Base-by-base conservation (phyloP, 345 rosid genomes). In the Eucalyptus pauciflora region DNA sequence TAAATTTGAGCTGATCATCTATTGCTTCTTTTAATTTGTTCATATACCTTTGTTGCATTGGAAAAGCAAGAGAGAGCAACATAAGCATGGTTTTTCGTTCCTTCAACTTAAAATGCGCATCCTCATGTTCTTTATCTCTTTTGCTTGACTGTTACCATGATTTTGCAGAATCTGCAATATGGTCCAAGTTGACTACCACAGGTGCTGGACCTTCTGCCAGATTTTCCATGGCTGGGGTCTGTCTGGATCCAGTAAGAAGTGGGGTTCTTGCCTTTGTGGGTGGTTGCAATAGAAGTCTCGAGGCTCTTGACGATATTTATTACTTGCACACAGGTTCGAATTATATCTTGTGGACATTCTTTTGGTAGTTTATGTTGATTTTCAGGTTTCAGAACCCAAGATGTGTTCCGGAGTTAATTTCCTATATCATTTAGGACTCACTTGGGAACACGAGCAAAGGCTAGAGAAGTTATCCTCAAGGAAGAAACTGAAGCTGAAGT, bases 121-220 rank as follows among this genome's bases (percentile, higher is more conserved):
- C 49, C 27, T 81, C 29, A 20, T 8, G 25, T 81, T 81, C 48
- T 10, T 45, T 48, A 14, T 45, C 37, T 16, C 3, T 86, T 33
- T 37, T 48, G 56, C 10, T 52, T 41, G 29, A 29, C 27, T 27
- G 50, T 67, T 60, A 51, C 71, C 13, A 2, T 86, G 49, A 62
- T 89, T 50, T 79, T 93, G 92, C 94, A 98, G 99, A 98, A 83
- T 90, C 96, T 50, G 96, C 96, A 71, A n/a, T 94, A 27, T 98
- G 99, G 99, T 95, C 97, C 48, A 95, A 92, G 90, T 92, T 95
- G 91, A 91, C 93, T 58, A 93, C 99, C 80, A 89, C 88, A 6
- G 98, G 98, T 67, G 94, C 93, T 90, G 97, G 97, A 52, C 99
- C 99, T 88, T 96, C 96, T 87, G 95, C 99, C 41, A 97, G 98